A percentile compares a stretch with the other conserved stretches of the same genome.
Conservation (phyloP, 371 early-diverging fungal genomes). For the Capillidium rhysosporum region DNA sequence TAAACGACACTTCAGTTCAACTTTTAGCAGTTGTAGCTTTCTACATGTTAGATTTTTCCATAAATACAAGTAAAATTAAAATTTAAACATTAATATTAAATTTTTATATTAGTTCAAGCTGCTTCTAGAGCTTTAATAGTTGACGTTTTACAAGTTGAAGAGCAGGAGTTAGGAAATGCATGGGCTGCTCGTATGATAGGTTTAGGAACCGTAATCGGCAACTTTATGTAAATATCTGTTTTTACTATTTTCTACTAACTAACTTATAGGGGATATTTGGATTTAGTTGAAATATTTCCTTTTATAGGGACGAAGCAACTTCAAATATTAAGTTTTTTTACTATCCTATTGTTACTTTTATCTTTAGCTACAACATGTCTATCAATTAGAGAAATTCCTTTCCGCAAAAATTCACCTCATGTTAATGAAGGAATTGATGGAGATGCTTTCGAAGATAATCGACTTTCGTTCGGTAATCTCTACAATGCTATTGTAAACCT, state of each 20-base stretch:
- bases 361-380: slow-evolving; percentile 49
- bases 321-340: slow-evolving; percentile 56
- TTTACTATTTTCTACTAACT: neutral
- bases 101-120: slow-evolving; percentile 36
- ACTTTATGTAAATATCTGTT: slow-evolving; percentile 35
- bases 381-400: slow-evolving; percentile 26
- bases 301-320: slow-evolving; percentile 62
- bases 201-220: slow-evolving; percentile 68
- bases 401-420: slow-evolving; percentile 15
- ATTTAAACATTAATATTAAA: neutral
- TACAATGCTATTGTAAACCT: slow-evolving; percentile 25
- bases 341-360: slow-evolving; percentile 31
- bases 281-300: slow-evolving; percentile 45
- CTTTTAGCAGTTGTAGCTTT: slow-evolving; percentile 55
- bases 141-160: slow-evolving; percentile 54
- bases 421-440: slow-evolving; percentile 3
- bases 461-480: neutral
- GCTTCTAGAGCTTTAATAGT: slow-evolving; percentile 72
- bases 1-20: slow-evolving; percentile 17
- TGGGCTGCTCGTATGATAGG: slow-evolving; percentile 87
- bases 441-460: neutral
- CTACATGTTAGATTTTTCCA: slow-evolving; percentile 74
- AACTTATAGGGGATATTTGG: slow-evolving; percentile 40
- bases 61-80: slow-evolving; percentile 48
- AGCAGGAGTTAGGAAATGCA: slow-evolving; percentile 72